These are phyloP conservation scores for Apiospora rasikravindrae DNA, from an alignment of 2,329 filamentous ascomycete genomes.

Conservation along the genomic window DNA sequence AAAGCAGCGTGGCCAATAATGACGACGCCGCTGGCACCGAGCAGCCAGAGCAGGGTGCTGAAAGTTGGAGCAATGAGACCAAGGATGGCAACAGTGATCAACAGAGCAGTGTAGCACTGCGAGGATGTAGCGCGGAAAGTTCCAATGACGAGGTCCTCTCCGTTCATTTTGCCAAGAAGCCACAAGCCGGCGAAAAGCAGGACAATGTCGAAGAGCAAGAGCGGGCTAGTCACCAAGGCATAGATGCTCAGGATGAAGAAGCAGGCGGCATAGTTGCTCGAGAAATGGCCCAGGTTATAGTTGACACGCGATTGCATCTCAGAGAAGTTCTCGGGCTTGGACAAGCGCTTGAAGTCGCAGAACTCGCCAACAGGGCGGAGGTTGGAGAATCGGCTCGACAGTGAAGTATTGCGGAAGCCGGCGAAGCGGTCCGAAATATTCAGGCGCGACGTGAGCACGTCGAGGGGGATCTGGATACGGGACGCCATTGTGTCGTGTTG, in stretches of 20 bases:
- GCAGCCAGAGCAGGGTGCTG: conserved; percentile 87
- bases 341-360: conserved; percentile 92
- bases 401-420: conserved; percentile 77
- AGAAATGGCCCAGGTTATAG: conserved; percentile 97
- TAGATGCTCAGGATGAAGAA: conserved; percentile 97
- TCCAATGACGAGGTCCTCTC: conserved; percentile 86
- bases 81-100: conserved; percentile 82
- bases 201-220: conserved; percentile 90
- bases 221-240: conserved; percentile 84
- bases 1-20: conserved; percentile 94
- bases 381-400: conserved; percentile 87
- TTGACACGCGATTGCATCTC: conserved; percentile 92
- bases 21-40: conserved; percentile 91
- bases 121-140: conserved; percentile 83
- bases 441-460: conserved; percentile 87
- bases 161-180: conserved; percentile 88
- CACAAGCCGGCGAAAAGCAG: conserved; percentile 87
- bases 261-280: conserved; percentile 95
- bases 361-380: conserved; percentile 91
- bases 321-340: conserved; percentile 89
- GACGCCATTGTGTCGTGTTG: conserved; percentile 62
- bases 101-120: conserved; percentile 89
- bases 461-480: conserved; percentile 90
- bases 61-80: conserved; percentile 86
- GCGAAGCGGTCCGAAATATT: conserved; percentile 86